phyloP scores from a whole-genome alignment of 345 rosid species.

The Pistacia atlantica region DNA sequence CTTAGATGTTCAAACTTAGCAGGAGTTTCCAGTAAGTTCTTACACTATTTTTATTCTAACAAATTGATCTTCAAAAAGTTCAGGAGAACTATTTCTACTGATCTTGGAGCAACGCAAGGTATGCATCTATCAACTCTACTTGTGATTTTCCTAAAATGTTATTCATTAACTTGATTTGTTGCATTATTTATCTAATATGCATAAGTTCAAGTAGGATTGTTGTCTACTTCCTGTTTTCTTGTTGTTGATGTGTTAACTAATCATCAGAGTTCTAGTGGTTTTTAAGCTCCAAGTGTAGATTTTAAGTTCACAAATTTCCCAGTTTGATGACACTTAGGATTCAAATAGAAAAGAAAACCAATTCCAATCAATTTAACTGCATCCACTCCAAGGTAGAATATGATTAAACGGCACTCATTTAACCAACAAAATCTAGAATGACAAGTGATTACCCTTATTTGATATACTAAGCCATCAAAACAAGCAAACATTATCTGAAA shows the following conservation, averaged over 20 bases:
- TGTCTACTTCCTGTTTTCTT: neutral
- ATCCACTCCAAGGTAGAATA: neutral
- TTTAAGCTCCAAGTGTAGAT: neutral
- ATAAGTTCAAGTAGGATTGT: neutral
- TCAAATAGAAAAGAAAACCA: neutral
- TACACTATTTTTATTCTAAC: neutral
- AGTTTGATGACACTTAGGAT: neutral
- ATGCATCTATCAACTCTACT: neutral
- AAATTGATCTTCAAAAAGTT: neutral
- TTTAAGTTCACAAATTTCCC: neutral
- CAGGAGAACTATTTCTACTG: neutral
- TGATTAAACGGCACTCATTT: neutral
- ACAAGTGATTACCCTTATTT: neutral
- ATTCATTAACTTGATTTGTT: neutral
- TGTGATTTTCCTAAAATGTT: no score
- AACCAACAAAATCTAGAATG: neutral
- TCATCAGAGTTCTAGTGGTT: neutral
- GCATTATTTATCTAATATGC: neutral
- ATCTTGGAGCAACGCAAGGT: neutral
- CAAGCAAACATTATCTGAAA: neutral
- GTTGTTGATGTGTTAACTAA: neutral
- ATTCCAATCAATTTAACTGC: neutral
- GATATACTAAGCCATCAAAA: neutral
- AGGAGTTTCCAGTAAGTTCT: neutral
- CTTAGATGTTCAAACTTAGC: neutral